These are phyloP conservation scores for Brassica nigra DNA, from an alignment of 345 rosid species.

Conservation along the genomic window DNA sequence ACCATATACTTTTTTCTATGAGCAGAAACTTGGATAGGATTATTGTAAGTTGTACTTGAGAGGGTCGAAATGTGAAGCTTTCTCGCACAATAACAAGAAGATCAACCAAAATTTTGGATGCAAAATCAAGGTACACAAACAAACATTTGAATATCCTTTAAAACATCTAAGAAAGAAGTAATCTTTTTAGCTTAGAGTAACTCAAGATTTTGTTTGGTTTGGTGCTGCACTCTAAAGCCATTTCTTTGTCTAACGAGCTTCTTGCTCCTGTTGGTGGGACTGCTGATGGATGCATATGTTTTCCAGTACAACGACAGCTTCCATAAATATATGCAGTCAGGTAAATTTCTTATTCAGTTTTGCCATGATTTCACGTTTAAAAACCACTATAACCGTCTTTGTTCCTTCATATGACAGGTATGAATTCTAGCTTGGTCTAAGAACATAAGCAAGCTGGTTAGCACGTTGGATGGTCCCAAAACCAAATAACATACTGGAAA, in stretches of 20 bases:
- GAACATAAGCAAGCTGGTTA: no score
- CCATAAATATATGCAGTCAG: constrained; percentile 95
- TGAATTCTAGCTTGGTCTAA: no score
- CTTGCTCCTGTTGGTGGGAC: constrained; percentile 98
- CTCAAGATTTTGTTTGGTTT: neutral
- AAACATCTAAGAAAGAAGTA: no score
- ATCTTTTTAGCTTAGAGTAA: no score
- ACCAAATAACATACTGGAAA: no score
- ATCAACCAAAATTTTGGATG: neutral
- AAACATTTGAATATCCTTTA: neutral
- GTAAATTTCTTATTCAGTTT: constrained; percentile 36
- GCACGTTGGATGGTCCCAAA: no score
- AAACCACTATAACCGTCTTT: neutral
- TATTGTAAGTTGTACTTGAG: neutral
- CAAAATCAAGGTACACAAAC: neutral
- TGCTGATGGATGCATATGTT: constrained; percentile 91
- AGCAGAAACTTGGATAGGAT: neutral
- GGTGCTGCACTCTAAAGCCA: constrained; percentile 56
- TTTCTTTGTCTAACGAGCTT: constrained; percentile 91
- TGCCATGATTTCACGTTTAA: constrained; percentile 12
- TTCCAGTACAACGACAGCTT: constrained; percentile 93
- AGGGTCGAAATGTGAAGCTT: neutral
- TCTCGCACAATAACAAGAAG: neutral
- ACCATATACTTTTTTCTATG: neutral
- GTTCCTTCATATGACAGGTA: no score